Conservation (phyloP, 129 eudicot genomes). For the Centella asiatica region DNA sequence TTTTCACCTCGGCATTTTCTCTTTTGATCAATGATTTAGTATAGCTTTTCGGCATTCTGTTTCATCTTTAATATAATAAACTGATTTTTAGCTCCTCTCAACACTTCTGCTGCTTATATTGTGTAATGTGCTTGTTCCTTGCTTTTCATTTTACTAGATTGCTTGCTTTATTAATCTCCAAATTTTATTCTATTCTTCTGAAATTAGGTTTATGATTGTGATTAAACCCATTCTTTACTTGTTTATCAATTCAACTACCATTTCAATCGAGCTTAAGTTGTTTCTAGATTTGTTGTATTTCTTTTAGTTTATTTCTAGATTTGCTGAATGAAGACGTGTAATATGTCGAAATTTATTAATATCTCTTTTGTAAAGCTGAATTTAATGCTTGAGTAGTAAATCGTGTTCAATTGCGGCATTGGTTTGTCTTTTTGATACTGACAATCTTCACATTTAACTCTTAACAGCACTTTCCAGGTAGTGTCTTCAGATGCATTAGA, state of each 20-base stretch:
- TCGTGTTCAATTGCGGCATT: background rate
- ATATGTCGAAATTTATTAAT: background rate
- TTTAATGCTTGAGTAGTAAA: background rate
- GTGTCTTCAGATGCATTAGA: constrained; percentile 22
- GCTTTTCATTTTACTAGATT: too few relatives aligned
- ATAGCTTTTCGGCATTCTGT: constrained; percentile 1
- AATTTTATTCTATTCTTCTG: background rate
- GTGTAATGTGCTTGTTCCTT: too few relatives aligned
- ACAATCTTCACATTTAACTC: background rate
- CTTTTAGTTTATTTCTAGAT: background rate
- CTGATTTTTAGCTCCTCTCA: too few relatives aligned
- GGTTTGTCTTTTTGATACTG: background rate
- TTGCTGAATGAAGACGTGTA: too few relatives aligned
- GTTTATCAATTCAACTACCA: background rate
- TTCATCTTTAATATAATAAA: too few relatives aligned
- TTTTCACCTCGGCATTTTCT: background rate
- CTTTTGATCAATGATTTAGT: too few relatives aligned
- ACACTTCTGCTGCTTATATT: too few relatives aligned
- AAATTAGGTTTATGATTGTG: background rate
- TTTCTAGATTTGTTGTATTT: background rate
- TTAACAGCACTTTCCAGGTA: background rate
- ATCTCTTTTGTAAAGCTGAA: background rate
- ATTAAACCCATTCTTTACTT: background rate
- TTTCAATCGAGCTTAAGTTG: constrained; percentile 5
- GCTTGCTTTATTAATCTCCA: background rate